Evolutionary conservation across 1,284 basidiomycete species (phyloP).

Genomic region (Malassezia sp.): DNA sequence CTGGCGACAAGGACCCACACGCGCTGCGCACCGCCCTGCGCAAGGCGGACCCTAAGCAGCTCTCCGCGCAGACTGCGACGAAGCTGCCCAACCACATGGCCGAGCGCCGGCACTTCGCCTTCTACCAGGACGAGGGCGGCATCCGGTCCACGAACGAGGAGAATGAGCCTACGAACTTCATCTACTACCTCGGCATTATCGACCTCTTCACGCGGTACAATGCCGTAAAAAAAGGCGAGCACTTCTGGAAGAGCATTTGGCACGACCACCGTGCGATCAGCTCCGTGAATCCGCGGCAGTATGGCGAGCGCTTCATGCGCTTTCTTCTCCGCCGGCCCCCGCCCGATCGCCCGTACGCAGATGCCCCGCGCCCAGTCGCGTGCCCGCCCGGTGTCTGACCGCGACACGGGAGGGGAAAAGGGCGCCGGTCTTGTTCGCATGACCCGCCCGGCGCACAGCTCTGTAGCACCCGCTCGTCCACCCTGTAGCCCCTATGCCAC

Average conservation of each 20-base stretch:
- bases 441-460: too few relatives aligned
- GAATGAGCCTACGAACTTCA: constrained; percentile 62
- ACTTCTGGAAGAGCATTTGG: constrained; percentile 79
- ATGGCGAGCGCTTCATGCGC: constrained; percentile 36
- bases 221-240: constrained; percentile 67
- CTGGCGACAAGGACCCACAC: constrained; percentile 54
- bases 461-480: too few relatives aligned
- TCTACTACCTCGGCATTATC: constrained; percentile 63
- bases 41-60: constrained; percentile 64
- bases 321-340: constrained; percentile 18
- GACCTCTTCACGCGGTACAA: constrained; percentile 64
- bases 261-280: constrained; percentile 32
- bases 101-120: constrained; percentile 74
- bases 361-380: too few relatives aligned
- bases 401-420: too few relatives aligned
- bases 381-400: too few relatives aligned
- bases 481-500: too few relatives aligned
- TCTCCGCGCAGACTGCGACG: constrained; percentile 55
- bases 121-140: constrained; percentile 95
- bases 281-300: constrained; percentile 37
- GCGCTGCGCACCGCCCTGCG: constrained; percentile 56
- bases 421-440: too few relatives aligned
- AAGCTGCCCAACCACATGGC: constrained; percentile 58
- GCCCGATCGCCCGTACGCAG: too few relatives aligned
- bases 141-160: constrained; percentile 74